These are phyloP conservation scores for Beauveria australis DNA, from an alignment of 2,329 filamentous ascomycete species.

Conservation along the genomic window DNA sequence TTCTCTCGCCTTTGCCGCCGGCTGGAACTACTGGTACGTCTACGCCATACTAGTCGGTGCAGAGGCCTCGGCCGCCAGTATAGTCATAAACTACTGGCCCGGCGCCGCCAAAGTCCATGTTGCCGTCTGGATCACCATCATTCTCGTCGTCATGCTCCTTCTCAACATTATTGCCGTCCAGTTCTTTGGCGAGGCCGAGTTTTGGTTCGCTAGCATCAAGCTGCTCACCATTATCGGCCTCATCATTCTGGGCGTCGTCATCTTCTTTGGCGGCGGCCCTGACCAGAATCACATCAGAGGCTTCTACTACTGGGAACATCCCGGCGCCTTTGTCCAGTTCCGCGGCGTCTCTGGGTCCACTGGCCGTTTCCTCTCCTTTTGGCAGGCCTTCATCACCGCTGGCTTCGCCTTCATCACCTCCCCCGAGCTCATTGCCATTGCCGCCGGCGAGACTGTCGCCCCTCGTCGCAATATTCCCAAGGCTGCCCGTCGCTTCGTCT, in stretches of 20 bases:
- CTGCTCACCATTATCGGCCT: slow-evolving; percentile 50
- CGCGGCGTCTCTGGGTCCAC: slow-evolving; percentile 43
- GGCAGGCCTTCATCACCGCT: slow-evolving; percentile 47
- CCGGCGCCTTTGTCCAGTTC: slow-evolving; percentile 39
- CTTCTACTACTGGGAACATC: slow-evolving; percentile 41
- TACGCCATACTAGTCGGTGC: slow-evolving; percentile 50
- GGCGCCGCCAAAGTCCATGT: slow-evolving; percentile 38
- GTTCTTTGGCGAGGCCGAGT: slow-evolving; percentile 54
- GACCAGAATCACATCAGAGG: slow-evolving; percentile 38
- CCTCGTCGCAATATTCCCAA: slow-evolving; percentile 60
- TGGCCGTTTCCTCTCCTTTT: slow-evolving; percentile 46
- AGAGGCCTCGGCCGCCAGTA: slow-evolving; percentile 48
- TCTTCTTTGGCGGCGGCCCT: slow-evolving; percentile 49
- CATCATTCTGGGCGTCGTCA: slow-evolving; percentile 46
- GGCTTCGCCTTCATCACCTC: slow-evolving; percentile 56
- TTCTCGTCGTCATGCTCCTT: slow-evolving; percentile 43
- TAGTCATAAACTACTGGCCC: slow-evolving; percentile 53
- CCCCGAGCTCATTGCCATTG: slow-evolving; percentile 55
- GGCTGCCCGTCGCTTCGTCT: slow-evolving; percentile 53
- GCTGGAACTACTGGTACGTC: slow-evolving; percentile 57
- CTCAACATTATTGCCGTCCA: slow-evolving; percentile 50
- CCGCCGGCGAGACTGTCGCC: slow-evolving; percentile 56
- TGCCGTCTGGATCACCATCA: slow-evolving; percentile 52
- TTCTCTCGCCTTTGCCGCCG: slow-evolving; percentile 47
- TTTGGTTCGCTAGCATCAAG: slow-evolving; percentile 54